Evolutionary conservation across 2,329 filamentous ascomycete genomes (phyloP).

Genomic region (Raffaelea deltoideospora): DNA sequence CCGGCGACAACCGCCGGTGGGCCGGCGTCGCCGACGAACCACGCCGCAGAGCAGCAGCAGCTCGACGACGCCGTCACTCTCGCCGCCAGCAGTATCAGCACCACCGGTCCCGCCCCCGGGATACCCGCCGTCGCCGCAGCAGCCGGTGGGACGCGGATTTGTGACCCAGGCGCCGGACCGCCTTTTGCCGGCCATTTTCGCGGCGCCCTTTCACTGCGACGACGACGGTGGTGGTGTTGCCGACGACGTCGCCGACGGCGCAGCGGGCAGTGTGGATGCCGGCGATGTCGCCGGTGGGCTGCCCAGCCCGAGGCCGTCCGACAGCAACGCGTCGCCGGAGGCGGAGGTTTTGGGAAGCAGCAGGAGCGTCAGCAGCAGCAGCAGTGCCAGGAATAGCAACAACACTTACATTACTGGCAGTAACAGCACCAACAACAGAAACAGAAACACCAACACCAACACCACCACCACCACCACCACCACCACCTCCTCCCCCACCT

Average conservation of each 20-base stretch:
- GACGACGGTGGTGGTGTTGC: background rate
- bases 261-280: no score
- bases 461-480: no score
- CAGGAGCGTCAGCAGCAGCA: no score
- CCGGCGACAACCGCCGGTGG: background rate
- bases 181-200: background rate
- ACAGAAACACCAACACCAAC: no score
- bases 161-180: background rate
- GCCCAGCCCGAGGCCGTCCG: no score
- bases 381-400: no score
- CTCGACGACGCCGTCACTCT: background rate
- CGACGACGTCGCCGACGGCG: background rate
- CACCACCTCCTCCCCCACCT: no score
- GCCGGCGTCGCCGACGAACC: background rate
- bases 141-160: background rate
- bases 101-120: background rate
- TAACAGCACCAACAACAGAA: no score
- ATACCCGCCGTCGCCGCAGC: background rate
- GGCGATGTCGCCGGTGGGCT: no score
- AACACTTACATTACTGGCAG: no score
- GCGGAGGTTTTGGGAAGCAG: background rate
- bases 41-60: background rate
- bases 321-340: background rate
- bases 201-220: conserved; percentile 1
- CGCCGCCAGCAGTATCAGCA: background rate